Evolutionary conservation across 116 monocot genomes (phyloP).

Genomic region (Thalassia testudinum): DNA sequence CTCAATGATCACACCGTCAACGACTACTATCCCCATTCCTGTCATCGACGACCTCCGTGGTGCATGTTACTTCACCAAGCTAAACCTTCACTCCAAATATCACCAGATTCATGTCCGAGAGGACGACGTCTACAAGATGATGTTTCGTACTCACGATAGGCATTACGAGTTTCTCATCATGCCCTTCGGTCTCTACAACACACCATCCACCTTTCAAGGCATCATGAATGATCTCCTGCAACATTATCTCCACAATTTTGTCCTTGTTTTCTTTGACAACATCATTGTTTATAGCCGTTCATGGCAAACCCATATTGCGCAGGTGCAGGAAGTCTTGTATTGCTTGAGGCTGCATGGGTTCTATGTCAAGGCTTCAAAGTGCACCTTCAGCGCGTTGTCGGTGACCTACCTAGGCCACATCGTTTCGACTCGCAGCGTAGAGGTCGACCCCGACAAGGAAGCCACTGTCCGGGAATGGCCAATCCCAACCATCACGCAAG

Average conservation of each 20-base stretch:
- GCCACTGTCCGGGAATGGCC: not conserved
- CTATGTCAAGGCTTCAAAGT: not conserved
- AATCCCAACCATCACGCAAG: not conserved
- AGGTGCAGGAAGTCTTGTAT: not conserved
- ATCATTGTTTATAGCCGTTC: not conserved
- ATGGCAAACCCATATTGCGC: not conserved
- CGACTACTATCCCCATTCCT: not conserved
- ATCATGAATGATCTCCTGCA: not conserved
- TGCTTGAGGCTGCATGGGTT: not conserved
- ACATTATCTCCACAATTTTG: not conserved
- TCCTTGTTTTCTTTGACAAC: not conserved
- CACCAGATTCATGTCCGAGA: not conserved
- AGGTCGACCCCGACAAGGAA: not conserved
- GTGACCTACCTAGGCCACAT: not conserved
- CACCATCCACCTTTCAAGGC: not conserved
- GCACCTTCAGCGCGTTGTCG: not conserved
- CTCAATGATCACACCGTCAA: not conserved
- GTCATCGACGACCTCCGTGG: not conserved
- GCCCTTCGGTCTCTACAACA: not conserved
- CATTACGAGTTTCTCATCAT: not conserved
- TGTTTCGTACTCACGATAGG: not conserved
- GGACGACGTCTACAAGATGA: not conserved
- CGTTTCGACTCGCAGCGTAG: not conserved
- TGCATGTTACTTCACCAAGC: not conserved
- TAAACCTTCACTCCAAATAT: not conserved